A percentile compares a stretch with the other conserved stretches of the same genome.
phyloP scores from a whole-genome alignment of 495 filamentous ascomycete species.

The Aspergillus leporis region DNA sequence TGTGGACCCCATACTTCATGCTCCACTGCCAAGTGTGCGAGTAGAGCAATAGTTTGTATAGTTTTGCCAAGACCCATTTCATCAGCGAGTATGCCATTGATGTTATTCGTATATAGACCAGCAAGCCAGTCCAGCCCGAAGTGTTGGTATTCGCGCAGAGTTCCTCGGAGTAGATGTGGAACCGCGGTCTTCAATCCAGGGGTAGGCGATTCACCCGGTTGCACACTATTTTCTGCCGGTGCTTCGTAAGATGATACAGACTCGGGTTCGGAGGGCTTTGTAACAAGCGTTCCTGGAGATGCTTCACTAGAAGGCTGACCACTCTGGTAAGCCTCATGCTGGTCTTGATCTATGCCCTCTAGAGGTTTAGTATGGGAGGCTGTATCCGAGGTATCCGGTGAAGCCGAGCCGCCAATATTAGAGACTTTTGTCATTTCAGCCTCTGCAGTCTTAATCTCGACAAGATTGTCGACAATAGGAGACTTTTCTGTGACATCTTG shows the following conservation, averaged over 20 bases:
- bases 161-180: constrained; percentile 87
- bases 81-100: constrained; percentile 97
- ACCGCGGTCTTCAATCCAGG: constrained; percentile 67
- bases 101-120: constrained; percentile 83
- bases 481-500: constrained; percentile 4
- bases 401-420: constrained; percentile 11
- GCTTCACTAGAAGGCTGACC: constrained; percentile 44
- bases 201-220: constrained; percentile 33
- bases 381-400: constrained; percentile 3
- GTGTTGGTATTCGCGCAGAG: constrained; percentile 94
- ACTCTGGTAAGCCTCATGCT: constrained; percentile 29
- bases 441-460: constrained; percentile 18
- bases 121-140: constrained; percentile 96
- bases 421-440: constrained; percentile 10
- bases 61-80: constrained; percentile 99
- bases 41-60: constrained; percentile 93
- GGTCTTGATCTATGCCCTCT: constrained; percentile 16
- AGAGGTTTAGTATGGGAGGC: neutral
- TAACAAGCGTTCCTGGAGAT: constrained; percentile 63
- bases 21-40: constrained; percentile 90
- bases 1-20: constrained; percentile 95
- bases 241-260: constrained; percentile 61
- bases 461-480: constrained; percentile 18
- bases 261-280: constrained; percentile 67
- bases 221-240: constrained; percentile 35